These are phyloP conservation scores for Kodamaea leandrae DNA, from an alignment of 805 yeast species.

Conservation along the genomic window DNA sequence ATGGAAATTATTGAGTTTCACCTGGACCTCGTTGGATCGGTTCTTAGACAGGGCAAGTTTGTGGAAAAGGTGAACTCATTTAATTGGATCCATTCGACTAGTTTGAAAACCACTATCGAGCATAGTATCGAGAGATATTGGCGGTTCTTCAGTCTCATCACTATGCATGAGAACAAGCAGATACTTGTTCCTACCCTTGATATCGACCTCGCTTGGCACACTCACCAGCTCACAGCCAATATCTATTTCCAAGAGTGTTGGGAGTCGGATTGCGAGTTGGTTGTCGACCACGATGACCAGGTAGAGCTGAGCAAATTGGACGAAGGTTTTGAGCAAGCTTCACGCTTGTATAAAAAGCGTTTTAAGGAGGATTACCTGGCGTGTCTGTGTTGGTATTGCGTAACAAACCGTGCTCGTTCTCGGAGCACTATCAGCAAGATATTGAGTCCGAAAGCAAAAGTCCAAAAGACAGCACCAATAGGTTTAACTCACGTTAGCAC, in stretches of 20 bases:
- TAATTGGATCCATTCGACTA: slow-evolving; percentile 15
- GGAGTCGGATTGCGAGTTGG: slow-evolving; percentile 15
- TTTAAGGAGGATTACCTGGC: slow-evolving; percentile 11
- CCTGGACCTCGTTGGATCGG: slow-evolving; percentile 27
- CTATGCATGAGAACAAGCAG: no score
- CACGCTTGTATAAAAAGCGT: slow-evolving; percentile 9
- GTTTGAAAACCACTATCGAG: slow-evolving; percentile 10
- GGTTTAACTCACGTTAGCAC: no score
- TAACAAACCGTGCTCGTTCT: background rate
- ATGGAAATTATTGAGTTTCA: slow-evolving; percentile 5
- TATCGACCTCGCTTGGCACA: slow-evolving; percentile 28
- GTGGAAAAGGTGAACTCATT: slow-evolving; percentile 19
- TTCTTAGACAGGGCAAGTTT: slow-evolving; percentile 22
- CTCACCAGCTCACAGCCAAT: slow-evolving; percentile 21
- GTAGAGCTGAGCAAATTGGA: background rate
- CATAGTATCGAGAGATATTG: slow-evolving; percentile 18
- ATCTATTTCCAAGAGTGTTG: slow-evolving; percentile 16
- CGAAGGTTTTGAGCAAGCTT: slow-evolving; percentile 11
- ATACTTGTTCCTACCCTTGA: slow-evolving; percentile 26
- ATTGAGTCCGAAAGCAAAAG: no score
- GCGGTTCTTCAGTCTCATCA: no score
- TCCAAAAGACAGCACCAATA: no score
- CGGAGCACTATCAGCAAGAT: background rate
- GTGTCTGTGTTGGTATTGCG: slow-evolving; percentile 13
- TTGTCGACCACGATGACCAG: slow-evolving; percentile 7